Base-by-base conservation (phyloP, 176 grass and related monocot species). In the Eragrostis nindensis region DNA sequence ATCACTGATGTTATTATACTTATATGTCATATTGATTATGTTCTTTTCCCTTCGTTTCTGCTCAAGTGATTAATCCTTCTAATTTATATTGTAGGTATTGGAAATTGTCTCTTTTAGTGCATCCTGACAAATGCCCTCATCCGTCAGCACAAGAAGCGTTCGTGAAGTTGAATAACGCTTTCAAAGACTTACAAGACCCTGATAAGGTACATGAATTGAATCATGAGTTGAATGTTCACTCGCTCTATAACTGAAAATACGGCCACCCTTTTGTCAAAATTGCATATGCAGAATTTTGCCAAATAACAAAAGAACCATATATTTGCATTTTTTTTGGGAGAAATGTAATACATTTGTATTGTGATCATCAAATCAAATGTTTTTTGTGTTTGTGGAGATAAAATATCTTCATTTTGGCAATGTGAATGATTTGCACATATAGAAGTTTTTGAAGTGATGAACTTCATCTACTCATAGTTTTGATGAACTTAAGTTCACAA, bases 91-190 rank as follows among this genome's bases (percentile, higher is more conserved):
- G n/a, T 80, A 97, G 94, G 88, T 98, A 98, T 68, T 98, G 95
- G 95, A 98, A 98, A 80, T 72, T 94, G 79, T 98, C 95, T 70
- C 88, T 98, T 79, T 81, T 98, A 80, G 95, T 98, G 27, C 95
- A 98, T 83, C 95, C 92, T 0, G 95, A 98, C 62, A 98, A 98
- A 70, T 98, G 95, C 49, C 83, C 95, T 81, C 95, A 98, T 89
- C 95, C 95, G 80, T 85, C 81, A 67, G 92, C 95, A 71, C 95
- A 98, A 69, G 87, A 93, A 60, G 92, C 92, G 1, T 98, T 98
- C 29, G 95, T 98, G 26, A 91, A 91, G 77, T 84, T 98, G 63
- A 98, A 98, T 62, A 88, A 98, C 55, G 92, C 95, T 54, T 98
- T 94, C 71, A 98, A 98, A 86, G 92, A 98, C 84, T 80, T 98